phyloP scores from a whole-genome alignment of 2,329 filamentous ascomycete species.

The Venturia asperata region DNA sequence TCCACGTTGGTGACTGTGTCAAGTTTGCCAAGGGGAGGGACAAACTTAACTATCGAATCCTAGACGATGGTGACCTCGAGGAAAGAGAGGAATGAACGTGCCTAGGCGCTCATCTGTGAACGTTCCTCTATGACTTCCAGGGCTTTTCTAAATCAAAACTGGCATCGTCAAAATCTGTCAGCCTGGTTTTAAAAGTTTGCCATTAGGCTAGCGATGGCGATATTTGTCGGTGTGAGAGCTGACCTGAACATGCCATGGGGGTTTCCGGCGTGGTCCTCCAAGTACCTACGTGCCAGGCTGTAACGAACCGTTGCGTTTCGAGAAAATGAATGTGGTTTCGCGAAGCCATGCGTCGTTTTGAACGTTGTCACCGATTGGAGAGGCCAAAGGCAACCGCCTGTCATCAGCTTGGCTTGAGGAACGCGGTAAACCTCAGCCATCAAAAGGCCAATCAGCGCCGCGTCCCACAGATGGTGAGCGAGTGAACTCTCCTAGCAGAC shows the following conservation, averaged over 20 bases:
- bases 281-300: no score
- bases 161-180: no score
- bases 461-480: background rate
- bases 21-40: background rate
- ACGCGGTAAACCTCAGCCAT: background rate
- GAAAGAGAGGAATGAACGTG: background rate
- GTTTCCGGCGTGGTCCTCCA: no score
- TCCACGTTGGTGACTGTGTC: slow-evolving; percentile 37
- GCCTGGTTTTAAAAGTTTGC: background rate
- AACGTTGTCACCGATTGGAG: background rate
- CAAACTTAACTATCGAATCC: background rate
- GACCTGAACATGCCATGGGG: no score
- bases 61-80: background rate
- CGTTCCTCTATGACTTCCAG: no score
- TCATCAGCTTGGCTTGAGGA: background rate
- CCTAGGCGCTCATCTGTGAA: background rate
- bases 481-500: background rate
- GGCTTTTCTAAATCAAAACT: no score
- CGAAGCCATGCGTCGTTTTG: background rate
- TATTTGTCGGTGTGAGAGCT: no score
- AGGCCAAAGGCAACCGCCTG: no score
- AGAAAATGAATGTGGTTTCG: background rate
- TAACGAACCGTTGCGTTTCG: no score
- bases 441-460: no score
- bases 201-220: no score